Base-by-base conservation (phyloP, 2,329 filamentous ascomycete genomes). In the Monosporascus sp. region DNA sequence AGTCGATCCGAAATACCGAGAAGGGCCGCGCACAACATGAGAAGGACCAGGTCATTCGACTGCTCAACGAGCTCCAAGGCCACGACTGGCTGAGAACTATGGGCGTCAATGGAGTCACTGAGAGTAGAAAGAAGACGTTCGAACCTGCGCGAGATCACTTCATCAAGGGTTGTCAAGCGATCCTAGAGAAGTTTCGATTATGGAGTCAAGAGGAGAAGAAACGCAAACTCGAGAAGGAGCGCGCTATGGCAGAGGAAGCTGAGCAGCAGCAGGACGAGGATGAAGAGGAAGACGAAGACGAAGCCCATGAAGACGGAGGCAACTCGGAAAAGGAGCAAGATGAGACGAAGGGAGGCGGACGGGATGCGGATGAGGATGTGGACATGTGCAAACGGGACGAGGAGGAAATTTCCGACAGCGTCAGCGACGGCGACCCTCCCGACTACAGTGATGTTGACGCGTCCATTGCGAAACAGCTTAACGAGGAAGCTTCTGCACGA, bases 131-230 rank as follows among this genome's bases (percentile, higher is more conserved):
- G 71, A 94, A 88, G 68, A 82, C 87, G 31, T 97, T 90, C 69
- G 90, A 96, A 69, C 85, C 88, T 2, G 94, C 94, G 56, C 83
- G 94, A 27, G 80, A 86, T 55, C 85, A 93, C 67, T 96, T 97
- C 66, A 87, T 97, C 62, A 81, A 79, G 52, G 90, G 95, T 55
- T 92, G 95, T 53, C 80, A 90, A 57, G 80, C 80, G 0, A 85
- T 97, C 31, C 78, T 97, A 20, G 84, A 90, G 57, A 97, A 97
- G 67, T 97, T 97, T 67, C 82, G 85, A 49, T 77, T 82, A 51
- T 97, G 92, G 92, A 91, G 86, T 57, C 81, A 92, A 56, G 90
- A 96, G 67, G 94, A 99, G 70, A 95, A 92, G 74, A 83, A 87
- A 44, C 78, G 89, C 55, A 90, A 90, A 70, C 72, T 83, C 3